Evolutionary conservation across 805 yeast species (phyloP).

Genomic region (Saccharomycopsis synnaedendra): DNA sequence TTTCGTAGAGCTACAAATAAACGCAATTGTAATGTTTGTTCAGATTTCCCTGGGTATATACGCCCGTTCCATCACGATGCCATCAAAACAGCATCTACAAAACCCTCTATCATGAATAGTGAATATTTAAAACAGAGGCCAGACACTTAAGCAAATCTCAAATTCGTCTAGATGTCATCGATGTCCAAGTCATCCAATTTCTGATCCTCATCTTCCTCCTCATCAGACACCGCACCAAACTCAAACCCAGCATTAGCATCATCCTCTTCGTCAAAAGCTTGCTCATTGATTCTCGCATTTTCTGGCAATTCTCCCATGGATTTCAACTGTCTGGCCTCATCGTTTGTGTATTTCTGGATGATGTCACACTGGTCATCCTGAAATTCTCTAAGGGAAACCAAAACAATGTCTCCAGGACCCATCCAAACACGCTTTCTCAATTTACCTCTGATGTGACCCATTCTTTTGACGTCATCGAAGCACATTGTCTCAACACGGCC

Average conservation of each 20-base stretch:
- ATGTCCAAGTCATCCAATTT: constrained; percentile 61
- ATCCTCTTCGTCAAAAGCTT: constrained; percentile 92
- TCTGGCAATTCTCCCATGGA: constrained; percentile 92
- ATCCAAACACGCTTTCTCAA: constrained; percentile 99
- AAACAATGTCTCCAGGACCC: constrained; percentile 95
- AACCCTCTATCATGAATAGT: too few relatives aligned
- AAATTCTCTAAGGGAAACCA: constrained; percentile 94
- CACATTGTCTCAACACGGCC: constrained; percentile 94
- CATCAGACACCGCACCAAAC: constrained; percentile 87
- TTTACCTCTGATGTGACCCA: constrained; percentile 98
- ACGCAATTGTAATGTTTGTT: too few relatives aligned
- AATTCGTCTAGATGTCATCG: constrained; percentile 64
- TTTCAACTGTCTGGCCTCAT: constrained; percentile 95
- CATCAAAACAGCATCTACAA: too few relatives aligned
- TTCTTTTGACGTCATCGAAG: constrained; percentile 87
- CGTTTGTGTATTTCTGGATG: constrained; percentile 91
- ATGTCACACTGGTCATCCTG: constrained; percentile 98
- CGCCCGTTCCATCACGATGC: too few relatives aligned
- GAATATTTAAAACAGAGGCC: too few relatives aligned
- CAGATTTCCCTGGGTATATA: too few relatives aligned
- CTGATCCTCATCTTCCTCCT: constrained; percentile 62
- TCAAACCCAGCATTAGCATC: constrained; percentile 97
- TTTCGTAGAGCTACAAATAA: too few relatives aligned
- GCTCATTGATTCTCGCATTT: constrained; percentile 92
- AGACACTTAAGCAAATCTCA: too few relatives aligned